Conservation (phyloP, 164 flowering plant genomes). For the Dillenia turbinata region DNA sequence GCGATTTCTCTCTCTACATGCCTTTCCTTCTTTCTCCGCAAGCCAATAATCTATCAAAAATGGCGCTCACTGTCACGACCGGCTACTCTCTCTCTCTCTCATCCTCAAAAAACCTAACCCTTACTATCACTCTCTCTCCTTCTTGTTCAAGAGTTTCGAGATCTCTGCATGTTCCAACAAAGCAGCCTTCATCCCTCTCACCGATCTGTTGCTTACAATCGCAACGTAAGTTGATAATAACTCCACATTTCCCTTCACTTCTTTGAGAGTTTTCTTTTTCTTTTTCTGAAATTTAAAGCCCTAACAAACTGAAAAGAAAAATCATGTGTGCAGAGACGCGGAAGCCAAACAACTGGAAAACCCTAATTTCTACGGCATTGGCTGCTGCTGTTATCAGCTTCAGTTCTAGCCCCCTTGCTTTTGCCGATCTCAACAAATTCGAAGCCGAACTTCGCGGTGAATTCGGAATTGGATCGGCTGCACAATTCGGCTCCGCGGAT, state of each 20-base stretch:
- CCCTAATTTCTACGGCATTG: constrained; percentile 57
- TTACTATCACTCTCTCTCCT: constrained; percentile 8
- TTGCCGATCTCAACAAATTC: constrained; percentile 88
- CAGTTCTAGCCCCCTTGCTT: constrained; percentile 43
- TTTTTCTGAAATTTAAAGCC: background rate
- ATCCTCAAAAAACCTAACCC: constrained; percentile 8
- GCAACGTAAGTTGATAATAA: constrained; percentile 5
- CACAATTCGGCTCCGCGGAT: constrained; percentile 92
- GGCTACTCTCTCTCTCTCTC: constrained; percentile 11
- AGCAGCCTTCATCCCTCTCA: background rate
- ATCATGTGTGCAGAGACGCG: constrained; percentile 21
- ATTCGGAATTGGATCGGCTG: constrained; percentile 96
- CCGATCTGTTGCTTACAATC: constrained; percentile 4
- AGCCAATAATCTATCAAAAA: too few relatives aligned
- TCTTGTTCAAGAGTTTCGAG: constrained; percentile 4
- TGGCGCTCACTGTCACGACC: background rate
- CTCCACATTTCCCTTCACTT: background rate
- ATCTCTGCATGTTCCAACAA: background rate
- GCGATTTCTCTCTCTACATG: too few relatives aligned
- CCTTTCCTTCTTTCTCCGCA: too few relatives aligned
- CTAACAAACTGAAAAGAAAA: constrained; percentile 3
- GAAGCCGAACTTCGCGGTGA: constrained; percentile 88
- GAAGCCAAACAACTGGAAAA: constrained; percentile 34
- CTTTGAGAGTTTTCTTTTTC: constrained; percentile 2
- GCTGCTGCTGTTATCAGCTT: constrained; percentile 59